Percentiles rank a stretch among this genome's conserved stretches.
These are phyloP conservation scores for Populus trichocarpa DNA, from an alignment of 441 rosid genomes.

Conservation along the genomic window DNA sequence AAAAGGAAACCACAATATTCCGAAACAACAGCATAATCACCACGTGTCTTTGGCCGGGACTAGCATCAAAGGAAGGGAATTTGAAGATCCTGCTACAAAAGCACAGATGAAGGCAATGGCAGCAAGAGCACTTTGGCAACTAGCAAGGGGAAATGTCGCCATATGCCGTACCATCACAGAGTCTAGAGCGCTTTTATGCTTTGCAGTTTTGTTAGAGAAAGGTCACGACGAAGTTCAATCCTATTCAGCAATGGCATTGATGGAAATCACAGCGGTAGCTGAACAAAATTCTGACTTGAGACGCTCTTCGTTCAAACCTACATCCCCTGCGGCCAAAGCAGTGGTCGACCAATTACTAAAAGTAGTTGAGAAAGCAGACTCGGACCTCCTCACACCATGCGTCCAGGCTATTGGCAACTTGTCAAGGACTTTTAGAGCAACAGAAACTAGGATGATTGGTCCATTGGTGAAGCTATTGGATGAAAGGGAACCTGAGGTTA, in stretches of 20 bases:
- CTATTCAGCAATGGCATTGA: slow-evolving; percentile 87
- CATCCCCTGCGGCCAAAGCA: slow-evolving; percentile 69
- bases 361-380: slow-evolving; percentile 58
- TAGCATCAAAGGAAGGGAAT: slow-evolving; percentile 65
- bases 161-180: slow-evolving; percentile 84
- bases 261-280: slow-evolving; percentile 87
- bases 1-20: neutral
- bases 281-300: slow-evolving; percentile 71
- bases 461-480: slow-evolving; percentile 75
- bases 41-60: slow-evolving; percentile 45
- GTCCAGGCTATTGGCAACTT: slow-evolving; percentile 69
- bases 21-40: slow-evolving; percentile 30
- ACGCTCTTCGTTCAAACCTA: slow-evolving; percentile 83
- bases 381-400: slow-evolving; percentile 68
- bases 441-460: slow-evolving; percentile 66
- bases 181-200: slow-evolving; percentile 84
- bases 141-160: slow-evolving; percentile 57
- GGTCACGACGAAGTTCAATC: slow-evolving; percentile 61
- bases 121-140: slow-evolving; percentile 84
- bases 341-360: slow-evolving; percentile 69
- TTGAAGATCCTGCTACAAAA: slow-evolving; percentile 77
- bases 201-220: slow-evolving; percentile 67
- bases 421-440: slow-evolving; percentile 78
- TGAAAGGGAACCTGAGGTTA: slow-evolving; percentile 60
- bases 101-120: slow-evolving; percentile 88